Percentiles rank a stretch among this genome's conserved stretches.
These are phyloP conservation scores for Exophiala alcalophila DNA, from an alignment of 2,329 filamentous ascomycete species.

Conservation along the genomic window DNA sequence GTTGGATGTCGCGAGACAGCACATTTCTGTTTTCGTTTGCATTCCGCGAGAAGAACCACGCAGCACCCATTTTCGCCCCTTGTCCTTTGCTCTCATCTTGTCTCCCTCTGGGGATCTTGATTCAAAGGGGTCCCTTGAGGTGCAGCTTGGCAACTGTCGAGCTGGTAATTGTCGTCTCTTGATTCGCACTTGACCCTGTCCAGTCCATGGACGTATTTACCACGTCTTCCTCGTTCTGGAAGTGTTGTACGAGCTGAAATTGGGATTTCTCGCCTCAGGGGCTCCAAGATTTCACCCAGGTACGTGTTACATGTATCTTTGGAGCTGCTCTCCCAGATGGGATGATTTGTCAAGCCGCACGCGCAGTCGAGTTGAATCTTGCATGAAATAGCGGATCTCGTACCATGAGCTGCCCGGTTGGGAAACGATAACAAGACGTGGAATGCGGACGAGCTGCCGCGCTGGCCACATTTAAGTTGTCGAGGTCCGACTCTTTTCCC, in stretches of 20 bases:
- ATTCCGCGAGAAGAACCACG: constrained; percentile 14
- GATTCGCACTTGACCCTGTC: neutral
- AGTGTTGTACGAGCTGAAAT: constrained; percentile 23
- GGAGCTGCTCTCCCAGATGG: neutral
- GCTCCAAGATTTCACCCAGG: neutral
- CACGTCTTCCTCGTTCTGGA: constrained; percentile 12
- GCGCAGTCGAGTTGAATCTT: neutral
- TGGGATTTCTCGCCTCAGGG: neutral
- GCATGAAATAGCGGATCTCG: neutral
- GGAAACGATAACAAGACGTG: neutral
- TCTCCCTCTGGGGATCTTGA: neutral
- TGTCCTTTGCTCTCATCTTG: neutral
- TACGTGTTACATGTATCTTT: neutral
- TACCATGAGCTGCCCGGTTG: neutral
- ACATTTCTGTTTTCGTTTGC: constrained; percentile 10
- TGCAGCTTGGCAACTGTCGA: neutral
- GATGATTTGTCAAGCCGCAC: neutral
- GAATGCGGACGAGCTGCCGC: neutral
- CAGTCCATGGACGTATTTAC: neutral
- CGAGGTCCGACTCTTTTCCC: neutral
- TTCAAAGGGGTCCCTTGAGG: neutral
- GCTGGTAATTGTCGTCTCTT: constrained; percentile 2
- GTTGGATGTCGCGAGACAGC: too few relatives aligned
- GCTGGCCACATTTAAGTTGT: constrained; percentile 1
- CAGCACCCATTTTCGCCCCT: neutral